phyloP scores from a whole-genome alignment of 2,329 filamentous ascomycete genomes.

The Arthroderma sp. region DNA sequence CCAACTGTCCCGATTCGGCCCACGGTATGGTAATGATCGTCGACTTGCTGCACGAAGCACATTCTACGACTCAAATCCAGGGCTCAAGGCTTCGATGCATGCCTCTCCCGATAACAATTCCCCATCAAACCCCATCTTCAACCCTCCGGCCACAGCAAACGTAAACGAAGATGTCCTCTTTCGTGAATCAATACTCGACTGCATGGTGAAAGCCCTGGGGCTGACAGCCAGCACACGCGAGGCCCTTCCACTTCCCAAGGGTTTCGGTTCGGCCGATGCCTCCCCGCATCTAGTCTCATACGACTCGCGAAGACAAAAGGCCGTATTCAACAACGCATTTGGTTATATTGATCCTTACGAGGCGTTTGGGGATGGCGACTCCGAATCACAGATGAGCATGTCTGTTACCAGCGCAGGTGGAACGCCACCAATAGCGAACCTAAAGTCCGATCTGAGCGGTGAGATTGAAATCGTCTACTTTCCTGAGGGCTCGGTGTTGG shows the following conservation, averaged over 20 bases:
- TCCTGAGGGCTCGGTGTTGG: constrained; percentile 81
- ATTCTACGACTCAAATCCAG: constrained; percentile 9
- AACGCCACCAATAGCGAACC: constrained; percentile 50
- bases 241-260: constrained; percentile 44
- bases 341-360: constrained; percentile 82
- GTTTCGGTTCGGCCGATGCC: constrained; percentile 60
- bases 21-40: constrained; percentile 31
- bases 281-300: constrained; percentile 77
- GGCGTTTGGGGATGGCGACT: constrained; percentile 59
- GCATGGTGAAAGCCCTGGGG: constrained; percentile 89
- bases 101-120: constrained; percentile 1
- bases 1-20: constrained; percentile 53
- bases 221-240: constrained; percentile 55
- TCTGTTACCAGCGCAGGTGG: constrained; percentile 53
- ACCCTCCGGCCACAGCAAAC: constrained; percentile 24
- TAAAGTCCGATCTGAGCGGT: constrained; percentile 71
- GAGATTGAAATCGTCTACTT: constrained; percentile 98
- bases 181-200: constrained; percentile 78
- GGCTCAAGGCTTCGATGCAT: constrained; percentile 6
- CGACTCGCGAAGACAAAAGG: constrained; percentile 68
- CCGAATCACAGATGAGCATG: constrained; percentile 62
- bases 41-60: constrained; percentile 9
- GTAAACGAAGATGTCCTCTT: constrained; percentile 67
- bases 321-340: constrained; percentile 75
- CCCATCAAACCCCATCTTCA: constrained; percentile 2